Evolutionary conservation across 768 basidiomycete genomes (phyloP).

Genomic region (Mycena polygramma): DNA sequence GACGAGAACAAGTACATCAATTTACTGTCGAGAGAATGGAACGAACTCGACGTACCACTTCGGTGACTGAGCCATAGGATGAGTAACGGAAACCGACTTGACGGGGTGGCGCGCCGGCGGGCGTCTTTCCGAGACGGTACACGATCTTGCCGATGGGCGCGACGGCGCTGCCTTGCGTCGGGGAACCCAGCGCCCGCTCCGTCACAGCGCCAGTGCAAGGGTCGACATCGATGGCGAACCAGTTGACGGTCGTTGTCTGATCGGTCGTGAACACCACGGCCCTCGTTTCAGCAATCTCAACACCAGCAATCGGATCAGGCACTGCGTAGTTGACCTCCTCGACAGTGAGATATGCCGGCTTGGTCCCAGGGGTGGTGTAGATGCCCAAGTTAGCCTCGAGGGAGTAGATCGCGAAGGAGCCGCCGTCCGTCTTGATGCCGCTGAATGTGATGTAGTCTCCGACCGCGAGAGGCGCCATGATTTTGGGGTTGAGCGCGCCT

Average conservation of each 20-base stretch:
- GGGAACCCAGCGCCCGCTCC: constrained; percentile 30
- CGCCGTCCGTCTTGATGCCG: constrained; percentile 2
- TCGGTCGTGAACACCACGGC: background rate
- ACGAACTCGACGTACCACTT: background rate
- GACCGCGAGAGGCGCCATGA: background rate
- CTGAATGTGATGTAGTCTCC: background rate
- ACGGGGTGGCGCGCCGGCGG: constrained; percentile 34
- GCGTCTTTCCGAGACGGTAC: constrained; percentile 26
- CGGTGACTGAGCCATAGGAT: background rate
- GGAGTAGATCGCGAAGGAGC: constrained; percentile 18
- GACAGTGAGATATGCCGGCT: constrained; percentile 34
- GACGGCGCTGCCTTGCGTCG: background rate
- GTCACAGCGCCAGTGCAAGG: constrained; percentile 38
- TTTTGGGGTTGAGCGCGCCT: too few species aligned
- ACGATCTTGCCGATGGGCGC: background rate
- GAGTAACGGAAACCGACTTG: constrained; percentile 34
- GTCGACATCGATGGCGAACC: constrained; percentile 40
- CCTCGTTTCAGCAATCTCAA: constrained; percentile 18
- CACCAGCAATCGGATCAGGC: background rate
- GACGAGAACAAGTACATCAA: background rate
- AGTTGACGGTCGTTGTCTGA: constrained; percentile 24
- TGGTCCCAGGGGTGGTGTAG: constrained; percentile 37
- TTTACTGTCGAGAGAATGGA: background rate
- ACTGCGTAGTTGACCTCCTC: constrained; percentile 16
- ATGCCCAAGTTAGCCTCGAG: constrained; percentile 39